Evolutionary conservation across 169 alveolate species (phyloP), one percentile per base, ranked within the genome.

Genomic region (Plasmodium fragile): DNA sequence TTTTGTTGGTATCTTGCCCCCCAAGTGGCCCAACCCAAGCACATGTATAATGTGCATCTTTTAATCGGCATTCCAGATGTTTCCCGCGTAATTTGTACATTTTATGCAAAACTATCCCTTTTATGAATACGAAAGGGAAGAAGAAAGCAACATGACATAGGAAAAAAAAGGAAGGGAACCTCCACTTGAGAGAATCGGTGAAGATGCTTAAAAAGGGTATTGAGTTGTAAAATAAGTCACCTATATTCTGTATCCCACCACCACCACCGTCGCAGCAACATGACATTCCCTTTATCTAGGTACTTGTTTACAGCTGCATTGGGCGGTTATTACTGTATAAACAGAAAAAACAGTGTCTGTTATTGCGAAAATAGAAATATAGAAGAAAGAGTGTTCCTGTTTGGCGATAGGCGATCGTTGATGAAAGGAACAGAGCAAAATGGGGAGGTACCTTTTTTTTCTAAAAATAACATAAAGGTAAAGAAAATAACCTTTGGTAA

Each of bases 401-500:
- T 89, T 78, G 94, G 94, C 65, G 94, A 89, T 89, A 78, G 34
- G 22, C 83, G 84, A 25, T 89, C 77, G 69, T 89, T 89, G 81
- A 78, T 89, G 45, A 78, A 89, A 78, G 94, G 81, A 41, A 78
- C 36, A 16, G 78, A 71, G 22, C 80, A 89, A 55, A 69, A 89
- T 89, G 94, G 94, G 16, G 94, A 89, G 49, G 79, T 71, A 39
- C 52, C 45, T 8, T 89, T 89, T 77, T 89, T 89, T 89, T 83
- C 65, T 41, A 89, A 65, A 59, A 89, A 78, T 78, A 55, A 77
- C 49, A 89, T 89, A 39, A 89, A 78, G 71, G 94, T 78, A 78
- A 89, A 89, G 55, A 89, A 89, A 78, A 89, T 89, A 89, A 45
- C 90, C 28, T 89, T 89, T 25, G 94, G 94, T n/a, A 78, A 89